phyloP scores from a whole-genome alignment of 2,329 filamentous ascomycete species.

The Aschersonia sp. region DNA sequence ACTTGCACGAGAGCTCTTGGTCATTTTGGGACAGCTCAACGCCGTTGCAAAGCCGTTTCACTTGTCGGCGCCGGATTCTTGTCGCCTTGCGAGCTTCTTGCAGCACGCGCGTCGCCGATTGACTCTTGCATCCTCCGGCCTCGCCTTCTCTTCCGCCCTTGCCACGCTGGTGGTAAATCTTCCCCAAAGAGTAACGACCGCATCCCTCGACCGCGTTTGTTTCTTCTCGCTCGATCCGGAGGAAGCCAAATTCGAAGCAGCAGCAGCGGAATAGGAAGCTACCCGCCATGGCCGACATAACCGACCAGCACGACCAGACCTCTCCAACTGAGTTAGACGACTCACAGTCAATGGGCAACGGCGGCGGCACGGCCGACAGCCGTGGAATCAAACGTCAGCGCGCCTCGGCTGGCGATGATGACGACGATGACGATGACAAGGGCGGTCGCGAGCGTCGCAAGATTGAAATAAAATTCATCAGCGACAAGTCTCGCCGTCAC shows the following conservation, averaged over 20 bases:
- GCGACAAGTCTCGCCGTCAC: conserved; percentile 97
- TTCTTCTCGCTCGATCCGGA: not conserved
- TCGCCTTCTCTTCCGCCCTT: not conserved
- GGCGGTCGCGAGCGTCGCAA: conserved; percentile 94
- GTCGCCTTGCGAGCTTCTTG: not conserved
- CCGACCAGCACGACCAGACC: conserved; percentile 63
- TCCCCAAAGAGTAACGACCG: conserved; percentile 1
- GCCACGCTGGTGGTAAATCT: not conserved
- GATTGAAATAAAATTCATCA: conserved; percentile 99
- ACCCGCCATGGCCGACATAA: conserved; percentile 58
- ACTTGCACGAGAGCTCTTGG: conserved; percentile 17
- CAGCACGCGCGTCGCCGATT: not conserved
- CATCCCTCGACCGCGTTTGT: conserved; percentile 1
- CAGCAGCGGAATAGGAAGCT: conserved; percentile 1
- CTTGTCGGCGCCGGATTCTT: not conserved
- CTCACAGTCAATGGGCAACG: conserved; percentile 58
- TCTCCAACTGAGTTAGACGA: conserved; percentile 65
- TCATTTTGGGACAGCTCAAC: conserved; percentile 3
- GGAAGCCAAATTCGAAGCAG: not conserved
- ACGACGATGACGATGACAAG: conserved; percentile 97
- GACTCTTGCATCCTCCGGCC: not conserved
- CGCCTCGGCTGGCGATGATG: conserved; percentile 73
- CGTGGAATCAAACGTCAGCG: conserved; percentile 86
- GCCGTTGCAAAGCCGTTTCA: conserved; percentile 1
- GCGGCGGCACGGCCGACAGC: conserved; percentile 54